A percentile compares a stretch with the other conserved stretches of the same genome.
Evolutionary conservation across 2,329 filamentous ascomycete species (phyloP).

Genomic region (Alternaria sp.): DNA sequence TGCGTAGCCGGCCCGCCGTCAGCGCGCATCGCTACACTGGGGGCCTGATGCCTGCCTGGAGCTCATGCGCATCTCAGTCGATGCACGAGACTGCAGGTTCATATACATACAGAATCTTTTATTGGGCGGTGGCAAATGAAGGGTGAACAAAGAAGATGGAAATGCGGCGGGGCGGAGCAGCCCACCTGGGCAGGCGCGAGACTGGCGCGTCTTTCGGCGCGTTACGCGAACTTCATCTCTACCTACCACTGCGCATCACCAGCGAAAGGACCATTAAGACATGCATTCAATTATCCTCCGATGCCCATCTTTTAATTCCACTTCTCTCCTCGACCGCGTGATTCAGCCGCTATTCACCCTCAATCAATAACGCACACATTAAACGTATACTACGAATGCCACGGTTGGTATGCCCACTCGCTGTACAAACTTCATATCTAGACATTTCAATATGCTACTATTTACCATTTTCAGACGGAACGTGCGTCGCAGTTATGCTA

Average conservation of each 20-base stretch:
- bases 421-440: not conserved
- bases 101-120: not conserved
- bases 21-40: not conserved
- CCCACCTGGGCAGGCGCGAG: not conserved
- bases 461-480: fast-evolving
- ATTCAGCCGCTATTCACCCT: too few relatives aligned
- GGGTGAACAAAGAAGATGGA: not conserved
- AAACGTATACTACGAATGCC: too few relatives aligned
- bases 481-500: not conserved
- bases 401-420: not conserved
- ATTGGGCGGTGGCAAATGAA: not conserved
- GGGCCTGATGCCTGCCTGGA: not conserved
- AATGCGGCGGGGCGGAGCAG: not conserved
- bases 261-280: too few relatives aligned
- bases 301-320: too few relatives aligned
- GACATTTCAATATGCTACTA: not conserved
- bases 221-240: not conserved
- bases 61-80: not conserved
- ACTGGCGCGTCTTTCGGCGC: not conserved
- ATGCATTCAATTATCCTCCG: too few relatives aligned
- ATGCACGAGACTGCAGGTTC: not conserved
- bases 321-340: too few relatives aligned
- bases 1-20: not conserved
- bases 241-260: too few relatives aligned
- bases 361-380: too few relatives aligned